Evolutionary conservation across 1,284 basidiomycete genomes (phyloP), one percentile per base, ranked within the genome.

Genomic region (Melampsora americana): DNA sequence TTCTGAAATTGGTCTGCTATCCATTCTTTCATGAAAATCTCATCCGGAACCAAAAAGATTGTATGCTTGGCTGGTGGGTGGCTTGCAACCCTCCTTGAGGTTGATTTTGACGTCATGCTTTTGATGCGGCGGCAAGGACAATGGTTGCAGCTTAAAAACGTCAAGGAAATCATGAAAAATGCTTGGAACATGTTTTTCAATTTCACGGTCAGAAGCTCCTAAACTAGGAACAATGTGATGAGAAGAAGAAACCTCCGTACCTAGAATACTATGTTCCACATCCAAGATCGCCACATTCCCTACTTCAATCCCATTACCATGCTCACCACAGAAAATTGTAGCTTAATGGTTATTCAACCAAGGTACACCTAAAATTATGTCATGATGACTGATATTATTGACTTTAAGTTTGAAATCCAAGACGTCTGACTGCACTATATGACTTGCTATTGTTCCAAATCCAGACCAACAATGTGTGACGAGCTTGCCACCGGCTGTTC

Each of bases 351-450:
- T 48, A 48, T 11, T 26, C 35, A 72, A 66, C 70, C 61, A 72
- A 20, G 70, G 70, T 1, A 72, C 26, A 1, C 70, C 71, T 28
- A 73, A 73, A 39, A 73, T 73, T 26, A 42, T 35, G 30, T 73
- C 71, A 5, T 65, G 35, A 5, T 30, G 28, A 1, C 71, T 62
- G 11, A 73, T 32, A 7, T 46, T n/a, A 59, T 61, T 66, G 20
- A 73, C 64, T 5, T 32, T 46, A 26, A 72, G 64, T 0, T 39
- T 59, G 14, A 30, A 32, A 48, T 48, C 46, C 46, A 48, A 20
- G 11, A 48, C 11, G 46, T 48, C 20, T 48, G 20, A 11, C 46
- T 48, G 11, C 46, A 11, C 20, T 11, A 20, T 48, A 20, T 11
- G 20, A 48, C 11, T 11, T 11, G 46, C 46, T 20, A 11, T 48